Evolutionary conservation across 257 asterid species (phyloP).

Genomic region (Petrea volubilis): DNA sequence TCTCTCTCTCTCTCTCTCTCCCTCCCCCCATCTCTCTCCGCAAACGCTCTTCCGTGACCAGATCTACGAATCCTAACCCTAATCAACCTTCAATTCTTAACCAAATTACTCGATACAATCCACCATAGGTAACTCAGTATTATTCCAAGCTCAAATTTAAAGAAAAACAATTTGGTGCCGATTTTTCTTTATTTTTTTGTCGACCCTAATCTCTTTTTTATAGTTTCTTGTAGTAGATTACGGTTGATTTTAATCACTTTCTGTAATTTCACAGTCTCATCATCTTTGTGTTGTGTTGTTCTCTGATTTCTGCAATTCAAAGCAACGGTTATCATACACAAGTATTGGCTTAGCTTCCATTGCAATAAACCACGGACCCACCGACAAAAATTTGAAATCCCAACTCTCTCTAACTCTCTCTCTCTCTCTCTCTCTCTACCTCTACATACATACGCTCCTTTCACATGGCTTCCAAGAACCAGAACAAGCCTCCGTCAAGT

Average conservation of each 20-base stretch:
- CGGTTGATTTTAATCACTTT: slow-evolving; percentile 13
- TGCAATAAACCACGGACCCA: slow-evolving; percentile 27
- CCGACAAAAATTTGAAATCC: slow-evolving; percentile 8
- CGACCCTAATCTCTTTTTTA: not conserved
- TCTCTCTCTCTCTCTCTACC: not conserved
- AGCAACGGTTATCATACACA: slow-evolving; percentile 43
- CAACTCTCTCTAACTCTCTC: not conserved
- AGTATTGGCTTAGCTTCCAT: slow-evolving; percentile 14
- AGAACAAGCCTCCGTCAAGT: slow-evolving; percentile 37
- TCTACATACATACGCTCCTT: not conserved
- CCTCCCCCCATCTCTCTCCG: slow-evolving; percentile 23
- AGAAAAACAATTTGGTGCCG: not conserved
- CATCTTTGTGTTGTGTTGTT: not conserved
- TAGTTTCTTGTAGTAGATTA: not conserved
- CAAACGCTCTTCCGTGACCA: slow-evolving; percentile 9
- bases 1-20: slow-evolving; percentile 29
- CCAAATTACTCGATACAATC: not conserved
- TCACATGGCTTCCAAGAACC: slow-evolving; percentile 37
- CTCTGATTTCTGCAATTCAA: slow-evolving; percentile 51
- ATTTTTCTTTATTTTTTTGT: too few species aligned
- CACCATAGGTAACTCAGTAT: not conserved
- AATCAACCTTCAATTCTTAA: slow-evolving; percentile 5
- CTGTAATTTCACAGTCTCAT: not conserved
- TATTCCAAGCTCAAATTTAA: not conserved
- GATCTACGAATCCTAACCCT: slow-evolving; percentile 20